These are phyloP conservation scores for Avena eriantha DNA, from an alignment of 176 grass and related monocot genomes.

Conservation along the genomic window DNA sequence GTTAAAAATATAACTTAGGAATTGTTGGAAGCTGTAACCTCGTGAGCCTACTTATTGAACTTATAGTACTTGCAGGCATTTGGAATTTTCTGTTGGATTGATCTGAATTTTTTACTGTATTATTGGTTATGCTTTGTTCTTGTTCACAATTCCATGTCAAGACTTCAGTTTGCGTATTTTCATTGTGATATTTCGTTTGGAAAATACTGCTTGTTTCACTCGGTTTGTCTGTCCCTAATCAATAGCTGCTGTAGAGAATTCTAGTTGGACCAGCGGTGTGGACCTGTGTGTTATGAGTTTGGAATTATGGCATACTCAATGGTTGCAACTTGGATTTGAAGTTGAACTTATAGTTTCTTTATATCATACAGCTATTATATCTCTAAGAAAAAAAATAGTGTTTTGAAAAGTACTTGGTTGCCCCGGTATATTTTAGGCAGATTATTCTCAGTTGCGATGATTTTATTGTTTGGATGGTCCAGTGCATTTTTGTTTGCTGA, in stretches of 20 bases:
- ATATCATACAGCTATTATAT: not conserved
- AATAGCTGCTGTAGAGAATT: conserved; percentile 20
- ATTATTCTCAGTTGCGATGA: conserved; percentile 7
- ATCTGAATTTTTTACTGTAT: not conserved
- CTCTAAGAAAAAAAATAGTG: not conserved
- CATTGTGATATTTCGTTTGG: not conserved
- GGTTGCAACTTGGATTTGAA: not conserved
- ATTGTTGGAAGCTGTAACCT: not conserved
- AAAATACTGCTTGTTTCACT: not conserved
- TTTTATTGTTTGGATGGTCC: not conserved
- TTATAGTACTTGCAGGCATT: not conserved
- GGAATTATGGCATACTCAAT: not conserved
- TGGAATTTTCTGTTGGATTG: conserved; percentile 9
- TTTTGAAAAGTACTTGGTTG: not conserved
- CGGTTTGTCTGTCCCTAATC: not conserved
- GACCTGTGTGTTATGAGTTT: not conserved
- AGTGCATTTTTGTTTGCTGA: not conserved
- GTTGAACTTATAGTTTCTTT: conserved; percentile 3
- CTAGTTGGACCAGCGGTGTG: not conserved
- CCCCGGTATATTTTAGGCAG: not conserved
- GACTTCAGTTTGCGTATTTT: not conserved
- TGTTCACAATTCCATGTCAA: not conserved
- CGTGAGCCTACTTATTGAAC: not conserved
- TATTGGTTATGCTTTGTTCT: not conserved
- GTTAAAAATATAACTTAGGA: not conserved